These are phyloP conservation scores for Arthrinium puccinioides DNA, from an alignment of 2,329 filamentous ascomycete genomes.

Conservation along the genomic window DNA sequence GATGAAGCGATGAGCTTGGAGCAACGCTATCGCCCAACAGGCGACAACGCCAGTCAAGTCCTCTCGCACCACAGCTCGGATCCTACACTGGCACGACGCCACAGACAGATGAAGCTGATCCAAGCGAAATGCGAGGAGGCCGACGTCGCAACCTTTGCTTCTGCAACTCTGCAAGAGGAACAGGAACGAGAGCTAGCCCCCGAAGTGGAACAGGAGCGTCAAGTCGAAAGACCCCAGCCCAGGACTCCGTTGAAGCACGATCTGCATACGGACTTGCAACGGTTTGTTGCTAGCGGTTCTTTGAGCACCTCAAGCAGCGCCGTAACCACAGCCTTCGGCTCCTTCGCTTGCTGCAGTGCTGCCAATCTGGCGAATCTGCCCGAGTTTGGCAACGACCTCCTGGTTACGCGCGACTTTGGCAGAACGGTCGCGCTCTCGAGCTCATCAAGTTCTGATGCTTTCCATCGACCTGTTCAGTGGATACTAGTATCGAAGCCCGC, in stretches of 20 bases:
- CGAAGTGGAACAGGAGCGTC: conserved; percentile 53
- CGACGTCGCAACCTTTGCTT: conserved; percentile 15
- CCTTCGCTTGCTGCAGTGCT: background rate
- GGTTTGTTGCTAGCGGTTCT: conserved; percentile 24
- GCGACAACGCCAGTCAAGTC: conserved; percentile 1
- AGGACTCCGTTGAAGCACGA: conserved; percentile 31
- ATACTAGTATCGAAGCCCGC: conserved; percentile 7
- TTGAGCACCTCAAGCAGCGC: background rate
- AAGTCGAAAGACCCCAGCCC: conserved; percentile 40
- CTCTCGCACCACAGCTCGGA: background rate
- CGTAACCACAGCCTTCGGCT: background rate
- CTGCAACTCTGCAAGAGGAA: conserved; percentile 49
- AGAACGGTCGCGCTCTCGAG: background rate
- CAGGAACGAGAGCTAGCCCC: conserved; percentile 62
- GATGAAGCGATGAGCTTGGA: conserved; percentile 45
- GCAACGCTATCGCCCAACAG: conserved; percentile 40
- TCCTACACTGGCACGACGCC: conserved; percentile 9
- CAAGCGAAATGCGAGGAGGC: conserved; percentile 28
- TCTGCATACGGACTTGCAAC: conserved; percentile 33
- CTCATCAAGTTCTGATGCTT: conserved; percentile 7
- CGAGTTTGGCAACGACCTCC: background rate
- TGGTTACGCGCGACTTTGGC: conserved; percentile 1
- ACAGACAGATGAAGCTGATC: conserved; percentile 21
- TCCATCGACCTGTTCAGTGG: conserved; percentile 13
- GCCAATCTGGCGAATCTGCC: background rate